Evolutionary conservation across 768 basidiomycete genomes (phyloP).

Genomic region (Mycena floridula): DNA sequence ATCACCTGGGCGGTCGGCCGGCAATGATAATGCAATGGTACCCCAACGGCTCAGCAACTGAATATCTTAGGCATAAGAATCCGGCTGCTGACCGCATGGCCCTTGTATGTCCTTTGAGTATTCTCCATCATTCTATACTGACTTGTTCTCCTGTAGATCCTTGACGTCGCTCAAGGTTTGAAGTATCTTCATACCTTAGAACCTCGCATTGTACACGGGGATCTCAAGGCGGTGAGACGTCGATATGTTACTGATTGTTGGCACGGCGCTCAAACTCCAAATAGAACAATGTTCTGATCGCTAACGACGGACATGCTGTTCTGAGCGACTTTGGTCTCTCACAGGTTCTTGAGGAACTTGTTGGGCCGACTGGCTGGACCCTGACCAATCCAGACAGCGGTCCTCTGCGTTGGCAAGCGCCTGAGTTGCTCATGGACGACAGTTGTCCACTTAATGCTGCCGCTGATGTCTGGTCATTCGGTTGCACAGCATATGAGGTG

Average conservation of each 20-base stretch:
- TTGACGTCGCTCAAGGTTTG: constrained; percentile 37
- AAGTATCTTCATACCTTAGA: constrained; percentile 34
- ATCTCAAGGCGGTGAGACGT: constrained; percentile 6
- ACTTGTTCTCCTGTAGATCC: constrained; percentile 32
- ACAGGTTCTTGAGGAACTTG: constrained; percentile 24
- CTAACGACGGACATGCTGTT: constrained; percentile 31
- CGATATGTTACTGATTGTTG: neutral
- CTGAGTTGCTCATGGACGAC: constrained; percentile 26
- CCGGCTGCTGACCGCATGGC: constrained; percentile 26
- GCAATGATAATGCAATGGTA: constrained; percentile 44
- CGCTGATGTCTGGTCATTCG: constrained; percentile 30
- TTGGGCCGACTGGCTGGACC: constrained; percentile 21
- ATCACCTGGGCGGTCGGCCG: constrained; percentile 28
- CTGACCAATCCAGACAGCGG: constrained; percentile 23
- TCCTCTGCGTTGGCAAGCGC: constrained; percentile 27
- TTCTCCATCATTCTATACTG: too few relatives aligned
- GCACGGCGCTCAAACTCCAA: neutral
- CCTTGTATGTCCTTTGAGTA: constrained; percentile 24
- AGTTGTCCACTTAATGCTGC: constrained; percentile 14
- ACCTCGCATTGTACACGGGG: constrained; percentile 24
- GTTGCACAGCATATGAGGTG: constrained; percentile 29
- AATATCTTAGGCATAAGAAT: constrained; percentile 31
- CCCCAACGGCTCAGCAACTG: constrained; percentile 37
- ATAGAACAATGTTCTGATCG: constrained; percentile 41
- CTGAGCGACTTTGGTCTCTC: constrained; percentile 42